These are phyloP conservation scores for Saururus chinensis DNA, from an alignment of 164 flowering plant genomes.

Conservation along the genomic window DNA sequence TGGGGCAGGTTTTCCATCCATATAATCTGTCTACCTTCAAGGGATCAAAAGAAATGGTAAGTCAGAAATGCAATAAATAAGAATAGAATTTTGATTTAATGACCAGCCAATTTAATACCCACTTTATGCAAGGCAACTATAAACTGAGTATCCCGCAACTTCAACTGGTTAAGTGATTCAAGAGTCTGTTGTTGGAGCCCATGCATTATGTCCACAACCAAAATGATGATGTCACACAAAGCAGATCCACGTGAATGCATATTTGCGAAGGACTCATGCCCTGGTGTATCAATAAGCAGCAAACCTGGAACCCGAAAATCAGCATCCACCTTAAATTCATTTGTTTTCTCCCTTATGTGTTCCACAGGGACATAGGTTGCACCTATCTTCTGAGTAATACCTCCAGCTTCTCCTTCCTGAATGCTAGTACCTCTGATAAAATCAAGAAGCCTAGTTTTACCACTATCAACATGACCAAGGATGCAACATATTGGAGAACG, in stretches of 20 bases:
- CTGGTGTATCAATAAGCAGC: constrained; percentile 95
- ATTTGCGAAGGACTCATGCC: constrained; percentile 92
- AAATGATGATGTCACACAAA: constrained; percentile 90
- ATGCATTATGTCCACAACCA: constrained; percentile 99
- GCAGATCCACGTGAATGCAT: constrained; percentile 91
- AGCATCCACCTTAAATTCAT: constrained; percentile 94
- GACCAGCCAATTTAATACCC: neutral
- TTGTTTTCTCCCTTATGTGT: no score
- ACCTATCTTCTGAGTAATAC: constrained; percentile 99
- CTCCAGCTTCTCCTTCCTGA: constrained; percentile 99
- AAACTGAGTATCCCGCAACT: constrained; percentile 89
- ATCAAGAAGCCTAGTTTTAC: constrained; percentile 93
- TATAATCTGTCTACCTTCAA: constrained; percentile 84
- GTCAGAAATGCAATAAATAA: neutral
- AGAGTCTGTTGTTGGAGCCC: constrained; percentile 95
- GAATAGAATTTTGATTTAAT: neutral
- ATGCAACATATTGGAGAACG: constrained; percentile 99
- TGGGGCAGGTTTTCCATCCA: constrained; percentile 77
- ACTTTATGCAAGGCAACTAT: constrained; percentile 96
- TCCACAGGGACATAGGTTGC: no score
- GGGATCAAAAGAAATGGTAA: neutral
- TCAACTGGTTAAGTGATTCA: constrained; percentile 90
- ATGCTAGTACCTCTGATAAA: constrained; percentile 96
- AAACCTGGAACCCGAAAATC: constrained; percentile 85
- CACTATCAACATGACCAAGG: constrained; percentile 99